Conservation (phyloP, 1,284 basidiomycete species). For the Trichosporon asahii region DNA sequence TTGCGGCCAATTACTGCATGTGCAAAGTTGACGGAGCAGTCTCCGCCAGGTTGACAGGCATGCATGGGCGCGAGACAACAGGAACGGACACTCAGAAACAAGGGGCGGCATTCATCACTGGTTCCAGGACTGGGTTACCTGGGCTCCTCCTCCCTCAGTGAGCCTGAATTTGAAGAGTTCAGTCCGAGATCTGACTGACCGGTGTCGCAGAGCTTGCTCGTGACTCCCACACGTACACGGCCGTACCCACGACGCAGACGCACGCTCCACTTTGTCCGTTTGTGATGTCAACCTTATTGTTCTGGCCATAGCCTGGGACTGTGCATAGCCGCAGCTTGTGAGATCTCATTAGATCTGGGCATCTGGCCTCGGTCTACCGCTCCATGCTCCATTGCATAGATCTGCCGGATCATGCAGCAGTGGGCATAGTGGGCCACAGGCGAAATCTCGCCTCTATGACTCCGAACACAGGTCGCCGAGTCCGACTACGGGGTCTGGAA, state of each 20-base stretch:
- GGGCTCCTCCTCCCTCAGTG: background rate
- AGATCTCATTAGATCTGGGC: background rate
- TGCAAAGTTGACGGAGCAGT: no score
- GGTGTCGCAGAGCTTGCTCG: no score
- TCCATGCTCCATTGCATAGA: no score
- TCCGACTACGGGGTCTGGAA: background rate
- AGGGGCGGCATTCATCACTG: background rate
- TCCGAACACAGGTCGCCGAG: background rate
- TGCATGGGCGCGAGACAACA: background rate
- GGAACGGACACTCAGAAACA: background rate
- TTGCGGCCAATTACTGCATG: background rate
- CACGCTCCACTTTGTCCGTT: no score
- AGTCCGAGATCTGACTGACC: background rate
- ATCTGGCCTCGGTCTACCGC: background rate
- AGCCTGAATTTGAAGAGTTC: background rate
- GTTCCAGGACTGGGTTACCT: background rate
- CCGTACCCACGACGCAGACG: no score
- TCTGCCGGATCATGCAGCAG: background rate
- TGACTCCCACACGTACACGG: background rate
- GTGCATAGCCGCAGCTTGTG: background rate
- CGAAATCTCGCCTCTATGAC: background rate
- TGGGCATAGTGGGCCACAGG: background rate
- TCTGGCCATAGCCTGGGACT: background rate
- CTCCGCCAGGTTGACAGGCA: background rate
- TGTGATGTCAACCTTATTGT: background rate